A percentile compares a stretch with the other conserved stretches of the same genome.
Conservation (phyloP, 2,329 filamentous ascomycete species). For the Penicillium sp. region DNA sequence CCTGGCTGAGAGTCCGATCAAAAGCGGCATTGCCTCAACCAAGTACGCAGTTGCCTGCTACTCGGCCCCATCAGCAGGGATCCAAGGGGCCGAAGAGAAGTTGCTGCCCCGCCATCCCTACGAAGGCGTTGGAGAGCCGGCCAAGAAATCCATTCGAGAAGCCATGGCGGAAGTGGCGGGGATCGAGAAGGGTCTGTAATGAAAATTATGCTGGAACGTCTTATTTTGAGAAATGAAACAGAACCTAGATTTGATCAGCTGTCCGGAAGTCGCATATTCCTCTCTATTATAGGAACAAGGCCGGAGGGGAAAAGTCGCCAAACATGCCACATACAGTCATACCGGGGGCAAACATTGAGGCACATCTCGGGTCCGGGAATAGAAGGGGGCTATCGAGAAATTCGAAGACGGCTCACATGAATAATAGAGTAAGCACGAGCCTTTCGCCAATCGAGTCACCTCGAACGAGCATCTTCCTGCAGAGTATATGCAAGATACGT, state of each 20-base stretch:
- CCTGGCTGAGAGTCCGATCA: conserved; percentile 64
- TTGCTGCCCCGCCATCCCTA: conserved; percentile 62
- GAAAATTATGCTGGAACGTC: not conserved
- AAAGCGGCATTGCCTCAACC: conserved; percentile 64
- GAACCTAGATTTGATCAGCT: no score
- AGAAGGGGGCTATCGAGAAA: not conserved
- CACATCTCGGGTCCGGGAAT: not conserved
- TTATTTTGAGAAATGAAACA: no score
- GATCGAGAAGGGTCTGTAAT: conserved; percentile 18
- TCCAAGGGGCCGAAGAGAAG: conserved; percentile 58
- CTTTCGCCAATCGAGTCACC: no score
- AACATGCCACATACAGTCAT: no score
- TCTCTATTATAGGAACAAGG: no score
- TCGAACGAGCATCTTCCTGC: no score
- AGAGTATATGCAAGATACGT: no score
- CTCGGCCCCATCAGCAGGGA: conserved; percentile 58
- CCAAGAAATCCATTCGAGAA: conserved; percentile 42
- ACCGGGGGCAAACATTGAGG: not conserved
- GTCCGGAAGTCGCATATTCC: no score
- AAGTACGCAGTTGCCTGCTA: conserved; percentile 66
- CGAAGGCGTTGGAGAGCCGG: conserved; percentile 44
- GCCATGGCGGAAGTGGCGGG: conserved; percentile 24
- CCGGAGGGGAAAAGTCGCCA: no score
- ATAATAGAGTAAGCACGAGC: no score
- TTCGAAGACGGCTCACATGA: not conserved